Percentiles rank a stretch among this genome's conserved stretches.
phyloP scores from a whole-genome alignment of 2,329 filamentous ascomycete species.

The Aspergillus sp. region DNA sequence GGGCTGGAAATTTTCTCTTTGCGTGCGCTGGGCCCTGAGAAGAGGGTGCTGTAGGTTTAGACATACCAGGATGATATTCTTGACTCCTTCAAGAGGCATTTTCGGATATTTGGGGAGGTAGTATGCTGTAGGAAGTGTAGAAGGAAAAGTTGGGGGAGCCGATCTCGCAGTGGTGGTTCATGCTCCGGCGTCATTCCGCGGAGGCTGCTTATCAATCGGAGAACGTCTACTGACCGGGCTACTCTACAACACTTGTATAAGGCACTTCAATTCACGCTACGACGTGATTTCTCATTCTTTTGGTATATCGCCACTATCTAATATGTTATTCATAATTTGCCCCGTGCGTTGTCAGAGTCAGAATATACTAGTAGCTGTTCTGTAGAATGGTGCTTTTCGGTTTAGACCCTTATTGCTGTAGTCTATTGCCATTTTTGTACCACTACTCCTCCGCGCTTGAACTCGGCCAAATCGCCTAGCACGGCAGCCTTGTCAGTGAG shows the following conservation, averaged over 20 bases:
- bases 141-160: slow-evolving; percentile 12
- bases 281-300: not conserved
- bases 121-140: not conserved
- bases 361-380: not conserved
- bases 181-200: slow-evolving; percentile 27
- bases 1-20: slow-evolving; percentile 14
- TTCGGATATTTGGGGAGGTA: slow-evolving; percentile 2
- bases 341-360: not conserved
- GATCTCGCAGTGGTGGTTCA: slow-evolving; percentile 15
- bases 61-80: slow-evolving; percentile 45
- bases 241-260: not conserved
- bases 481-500: slow-evolving; percentile 53
- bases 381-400: not conserved
- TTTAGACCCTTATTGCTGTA: not conserved
- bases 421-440: slow-evolving; percentile 50
- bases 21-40: not conserved
- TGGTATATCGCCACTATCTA: not conserved
- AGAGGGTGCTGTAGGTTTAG: not conserved
- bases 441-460: slow-evolving; percentile 52
- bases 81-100: slow-evolving; percentile 46
- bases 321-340: not conserved
- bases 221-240: not conserved
- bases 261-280: not conserved
- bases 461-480: slow-evolving; percentile 49
- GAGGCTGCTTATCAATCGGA: slow-evolving; percentile 29